Percentiles rank a stretch among this genome's conserved stretches.
phyloP scores from a whole-genome alignment of 768 basidiomycete genomes.

The Coprinopsis marcescibilis region DNA sequence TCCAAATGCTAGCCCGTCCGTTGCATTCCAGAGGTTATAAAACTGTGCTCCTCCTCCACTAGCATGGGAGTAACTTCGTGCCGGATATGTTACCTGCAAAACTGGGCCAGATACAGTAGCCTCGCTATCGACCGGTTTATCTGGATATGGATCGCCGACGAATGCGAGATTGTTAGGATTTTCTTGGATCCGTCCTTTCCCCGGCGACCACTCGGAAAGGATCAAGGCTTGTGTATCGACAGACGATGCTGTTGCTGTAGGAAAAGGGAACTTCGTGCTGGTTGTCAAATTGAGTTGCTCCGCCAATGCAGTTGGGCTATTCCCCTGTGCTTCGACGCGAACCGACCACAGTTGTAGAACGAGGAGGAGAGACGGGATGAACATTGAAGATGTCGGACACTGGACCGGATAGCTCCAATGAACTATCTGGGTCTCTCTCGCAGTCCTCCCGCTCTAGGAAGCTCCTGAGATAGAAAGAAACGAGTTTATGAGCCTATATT shows the following conservation, averaged over 20 bases:
- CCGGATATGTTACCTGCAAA: slow-evolving; percentile 59
- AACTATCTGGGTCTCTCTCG: too few relatives aligned
- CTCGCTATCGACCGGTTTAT: slow-evolving; percentile 30
- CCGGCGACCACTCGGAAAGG: slow-evolving; percentile 54
- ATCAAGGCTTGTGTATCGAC: slow-evolving; percentile 46
- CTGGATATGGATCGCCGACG: slow-evolving; percentile 63
- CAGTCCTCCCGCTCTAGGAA: too few relatives aligned
- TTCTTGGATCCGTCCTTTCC: slow-evolving; percentile 56
- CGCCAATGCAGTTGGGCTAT: slow-evolving; percentile 37
- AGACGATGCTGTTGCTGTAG: slow-evolving; percentile 50
- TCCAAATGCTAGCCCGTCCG: slow-evolving; percentile 49
- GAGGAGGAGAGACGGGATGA: slow-evolving; percentile 1
- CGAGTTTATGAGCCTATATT: too few relatives aligned
- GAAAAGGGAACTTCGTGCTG: slow-evolving; percentile 61
- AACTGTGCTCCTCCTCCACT: slow-evolving; percentile 69
- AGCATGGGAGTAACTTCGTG: slow-evolving; percentile 51
- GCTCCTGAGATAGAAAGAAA: too few relatives aligned
- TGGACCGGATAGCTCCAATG: background rate
- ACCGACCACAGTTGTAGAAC: slow-evolving; percentile 11
- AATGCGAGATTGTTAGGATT: slow-evolving; percentile 52
- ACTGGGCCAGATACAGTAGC: slow-evolving; percentile 39
- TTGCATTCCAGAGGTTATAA: slow-evolving; percentile 61
- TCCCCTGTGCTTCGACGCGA: slow-evolving; percentile 23
- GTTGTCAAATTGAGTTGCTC: slow-evolving; percentile 49
- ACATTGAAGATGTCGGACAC: background rate